A percentile compares a stretch with the other conserved stretches of the same genome.
Evolutionary conservation across 2,329 filamentous ascomycete genomes (phyloP).

Genomic region (Phialophora expanda): DNA sequence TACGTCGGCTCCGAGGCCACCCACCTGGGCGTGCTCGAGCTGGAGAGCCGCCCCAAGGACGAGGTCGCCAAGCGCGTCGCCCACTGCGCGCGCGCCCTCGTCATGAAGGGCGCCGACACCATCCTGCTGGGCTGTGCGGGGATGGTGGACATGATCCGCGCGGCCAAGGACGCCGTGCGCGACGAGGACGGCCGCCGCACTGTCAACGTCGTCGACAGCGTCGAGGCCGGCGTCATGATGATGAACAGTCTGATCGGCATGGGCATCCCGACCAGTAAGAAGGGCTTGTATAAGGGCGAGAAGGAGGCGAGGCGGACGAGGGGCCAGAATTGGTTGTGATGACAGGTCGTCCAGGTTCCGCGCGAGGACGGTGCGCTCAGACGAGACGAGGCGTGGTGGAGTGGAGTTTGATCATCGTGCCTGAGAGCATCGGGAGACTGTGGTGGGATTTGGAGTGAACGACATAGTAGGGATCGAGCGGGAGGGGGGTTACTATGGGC

Average conservation of each 20-base stretch:
- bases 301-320: conserved; percentile 38
- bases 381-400: too few species aligned
- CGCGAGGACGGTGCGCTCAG: too few species aligned
- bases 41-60: conserved; percentile 47
- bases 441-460: neutral
- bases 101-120: conserved; percentile 51
- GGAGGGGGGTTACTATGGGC: neutral
- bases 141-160: conserved; percentile 55
- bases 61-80: conserved; percentile 50
- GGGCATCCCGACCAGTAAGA: conserved; percentile 43
- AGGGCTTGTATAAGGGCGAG: conserved; percentile 42
- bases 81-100: conserved; percentile 48
- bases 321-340: conserved; percentile 41
- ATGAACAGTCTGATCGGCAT: conserved; percentile 41
- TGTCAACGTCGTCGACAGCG: conserved; percentile 58
- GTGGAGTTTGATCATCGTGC: too few species aligned
- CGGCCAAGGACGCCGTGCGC: conserved; percentile 55
- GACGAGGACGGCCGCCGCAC: conserved; percentile 45
- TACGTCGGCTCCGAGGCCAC: conserved; percentile 53
- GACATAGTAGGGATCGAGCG: neutral
- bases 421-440: neutral
- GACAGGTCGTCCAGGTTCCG: too few species aligned
- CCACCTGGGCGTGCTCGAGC: conserved; percentile 52
- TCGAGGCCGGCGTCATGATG: conserved; percentile 49
- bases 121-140: conserved; percentile 56